Conservation (phyloP, 352 stramenopile genomes). For the Globisporangium barbulae region DNA sequence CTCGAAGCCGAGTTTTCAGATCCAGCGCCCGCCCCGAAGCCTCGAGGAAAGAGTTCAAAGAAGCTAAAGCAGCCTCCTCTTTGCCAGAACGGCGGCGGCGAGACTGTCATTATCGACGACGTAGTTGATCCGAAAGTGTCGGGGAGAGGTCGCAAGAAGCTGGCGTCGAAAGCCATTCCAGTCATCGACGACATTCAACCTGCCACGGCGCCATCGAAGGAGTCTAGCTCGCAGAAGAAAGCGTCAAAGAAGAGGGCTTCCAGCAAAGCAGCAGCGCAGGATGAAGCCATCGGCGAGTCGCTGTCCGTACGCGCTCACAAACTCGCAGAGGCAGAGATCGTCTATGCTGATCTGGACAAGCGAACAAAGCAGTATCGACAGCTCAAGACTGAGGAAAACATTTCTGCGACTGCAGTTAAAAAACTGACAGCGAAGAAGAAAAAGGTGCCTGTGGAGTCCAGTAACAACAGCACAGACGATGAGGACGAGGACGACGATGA, state of each 20-base stretch:
- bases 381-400: neutral
- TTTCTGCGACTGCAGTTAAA: neutral
- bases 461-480: neutral
- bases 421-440: conserved; percentile 11
- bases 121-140: conserved; percentile 2
- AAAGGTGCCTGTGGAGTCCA: conserved; percentile 3
- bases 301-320: neutral
- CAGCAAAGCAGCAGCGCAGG: neutral
- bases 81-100: neutral
- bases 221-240: conserved; percentile 12
- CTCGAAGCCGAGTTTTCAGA: neutral
- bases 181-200: neutral
- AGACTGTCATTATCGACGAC: neutral
- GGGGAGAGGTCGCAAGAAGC: conserved; percentile 9
- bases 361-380: conserved; percentile 1
- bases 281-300: conserved; percentile 1
- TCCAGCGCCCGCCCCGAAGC: neutral
- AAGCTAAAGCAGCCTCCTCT: neutral
- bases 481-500: conserved; percentile 15
- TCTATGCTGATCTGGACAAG: conserved; percentile 12
- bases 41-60: neutral
- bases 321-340: neutral
- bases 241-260: conserved; percentile 4
- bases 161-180: conserved; percentile 10
- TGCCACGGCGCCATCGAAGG: neutral